These are phyloP conservation scores for Hypoxylon crocopeplum DNA, from an alignment of 495 filamentous ascomycete species.

Conservation along the genomic window DNA sequence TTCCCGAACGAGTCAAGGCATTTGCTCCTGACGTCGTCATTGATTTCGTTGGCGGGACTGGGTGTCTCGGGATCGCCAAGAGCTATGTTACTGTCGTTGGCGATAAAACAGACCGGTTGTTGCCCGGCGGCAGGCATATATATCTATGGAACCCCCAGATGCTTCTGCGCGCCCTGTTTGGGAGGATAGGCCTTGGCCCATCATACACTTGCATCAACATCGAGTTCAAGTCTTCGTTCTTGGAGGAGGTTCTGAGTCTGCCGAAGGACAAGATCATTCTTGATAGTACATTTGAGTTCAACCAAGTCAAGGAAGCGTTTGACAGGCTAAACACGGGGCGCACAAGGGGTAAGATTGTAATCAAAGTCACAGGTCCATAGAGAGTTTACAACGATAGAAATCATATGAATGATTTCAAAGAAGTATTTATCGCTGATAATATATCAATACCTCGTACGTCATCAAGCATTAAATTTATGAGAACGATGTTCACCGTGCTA, in stretches of 20 bases:
- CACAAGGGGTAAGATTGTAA: neutral
- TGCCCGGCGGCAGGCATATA: neutral
- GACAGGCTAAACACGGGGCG: neutral
- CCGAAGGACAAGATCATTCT: neutral
- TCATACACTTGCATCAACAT: neutral
- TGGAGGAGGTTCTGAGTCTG: neutral
- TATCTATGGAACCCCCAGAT: slow-evolving; percentile 2
- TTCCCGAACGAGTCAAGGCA: neutral
- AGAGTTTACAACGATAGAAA: no score
- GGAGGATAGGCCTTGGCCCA: neutral
- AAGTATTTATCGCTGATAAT: no score
- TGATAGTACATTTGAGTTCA: neutral
- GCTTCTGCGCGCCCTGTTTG: neutral
- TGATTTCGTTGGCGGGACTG: neutral
- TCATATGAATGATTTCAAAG: no score
- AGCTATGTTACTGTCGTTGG: slow-evolving; percentile 1
- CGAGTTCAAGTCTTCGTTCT: neutral
- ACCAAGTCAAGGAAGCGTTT: slow-evolving; percentile 4
- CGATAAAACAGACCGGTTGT: neutral
- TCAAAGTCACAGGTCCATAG: neutral
- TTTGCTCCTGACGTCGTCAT: neutral
- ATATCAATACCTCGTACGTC: no score
- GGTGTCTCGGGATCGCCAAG: neutral
- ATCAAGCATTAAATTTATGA: no score
- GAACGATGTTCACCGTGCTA: no score